These are phyloP conservation scores for Suillus discolor DNA, from an alignment of 768 basidiomycete species.

Conservation along the genomic window DNA sequence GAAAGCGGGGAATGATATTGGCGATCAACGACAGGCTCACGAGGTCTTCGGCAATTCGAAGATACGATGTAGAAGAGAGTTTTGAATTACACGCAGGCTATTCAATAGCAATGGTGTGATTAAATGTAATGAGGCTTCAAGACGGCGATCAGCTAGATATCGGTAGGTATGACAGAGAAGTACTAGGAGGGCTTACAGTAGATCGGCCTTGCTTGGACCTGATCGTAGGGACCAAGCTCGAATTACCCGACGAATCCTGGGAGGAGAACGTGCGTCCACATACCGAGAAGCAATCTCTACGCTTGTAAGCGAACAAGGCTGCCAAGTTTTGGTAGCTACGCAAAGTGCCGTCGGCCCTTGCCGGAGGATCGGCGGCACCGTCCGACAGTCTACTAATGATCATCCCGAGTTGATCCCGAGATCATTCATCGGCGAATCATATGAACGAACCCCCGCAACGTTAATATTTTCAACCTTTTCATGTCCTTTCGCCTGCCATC, in stretches of 20 bases:
- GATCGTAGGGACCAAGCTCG: background rate
- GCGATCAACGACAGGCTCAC: background rate
- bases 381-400: background rate
- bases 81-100: background rate
- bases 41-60: background rate
- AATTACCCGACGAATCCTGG: background rate
- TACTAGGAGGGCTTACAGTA: background rate
- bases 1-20: slow-evolving; percentile 1
- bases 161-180: background rate
- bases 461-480: background rate
- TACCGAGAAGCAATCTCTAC: background rate
- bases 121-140: background rate
- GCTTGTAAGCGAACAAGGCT: background rate
- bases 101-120: background rate
- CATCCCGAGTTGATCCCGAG: background rate
- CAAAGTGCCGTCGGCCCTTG: slow-evolving; percentile 1
- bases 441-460: background rate
- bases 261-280: background rate
- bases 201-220: background rate
- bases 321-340: background rate
- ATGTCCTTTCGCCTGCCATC: background rate
- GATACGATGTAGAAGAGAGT: background rate
- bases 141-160: background rate
- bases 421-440: background rate
- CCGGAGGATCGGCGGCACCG: background rate